Percentiles rank a stretch among this genome's conserved stretches.
Conservation (phyloP, 2,329 filamentous ascomycete species). For the Samsoniella hepiali region DNA sequence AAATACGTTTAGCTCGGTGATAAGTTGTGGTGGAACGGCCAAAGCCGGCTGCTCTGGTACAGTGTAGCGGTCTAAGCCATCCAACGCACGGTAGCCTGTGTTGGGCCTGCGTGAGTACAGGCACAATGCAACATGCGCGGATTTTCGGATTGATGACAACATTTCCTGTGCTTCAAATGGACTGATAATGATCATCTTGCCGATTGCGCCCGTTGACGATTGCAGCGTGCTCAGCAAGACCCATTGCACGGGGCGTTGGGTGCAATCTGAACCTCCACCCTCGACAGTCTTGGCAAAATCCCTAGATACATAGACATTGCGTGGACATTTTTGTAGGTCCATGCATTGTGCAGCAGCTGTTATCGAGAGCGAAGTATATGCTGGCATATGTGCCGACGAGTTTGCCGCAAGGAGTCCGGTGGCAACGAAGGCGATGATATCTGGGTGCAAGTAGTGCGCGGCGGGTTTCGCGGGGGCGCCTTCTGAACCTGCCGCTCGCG, state of each 20-base stretch:
- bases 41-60: neutral
- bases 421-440: neutral
- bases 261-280: neutral
- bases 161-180: constrained; percentile 57
- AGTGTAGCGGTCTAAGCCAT: neutral
- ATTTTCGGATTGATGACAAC: constrained; percentile 34
- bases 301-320: neutral
- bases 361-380: neutral
- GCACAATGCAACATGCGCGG: constrained; percentile 39
- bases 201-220: neutral
- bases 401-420: neutral
- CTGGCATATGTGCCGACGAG: neutral
- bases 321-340: neutral
- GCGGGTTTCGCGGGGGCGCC: constrained; percentile 30
- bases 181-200: constrained; percentile 53
- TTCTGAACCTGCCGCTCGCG: constrained; percentile 53
- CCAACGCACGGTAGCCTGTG: neutral
- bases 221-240: neutral
- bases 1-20: constrained; percentile 59
- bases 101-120: constrained; percentile 36
- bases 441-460: constrained; percentile 1
- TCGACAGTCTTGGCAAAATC: constrained; percentile 5
- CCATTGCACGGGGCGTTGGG: constrained; percentile 2
- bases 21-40: neutral
- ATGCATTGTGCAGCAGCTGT: neutral